Evolutionary conservation across 768 basidiomycete genomes (phyloP), one percentile per base, ranked within the genome.

Genomic region (Leccinum boreale): DNA sequence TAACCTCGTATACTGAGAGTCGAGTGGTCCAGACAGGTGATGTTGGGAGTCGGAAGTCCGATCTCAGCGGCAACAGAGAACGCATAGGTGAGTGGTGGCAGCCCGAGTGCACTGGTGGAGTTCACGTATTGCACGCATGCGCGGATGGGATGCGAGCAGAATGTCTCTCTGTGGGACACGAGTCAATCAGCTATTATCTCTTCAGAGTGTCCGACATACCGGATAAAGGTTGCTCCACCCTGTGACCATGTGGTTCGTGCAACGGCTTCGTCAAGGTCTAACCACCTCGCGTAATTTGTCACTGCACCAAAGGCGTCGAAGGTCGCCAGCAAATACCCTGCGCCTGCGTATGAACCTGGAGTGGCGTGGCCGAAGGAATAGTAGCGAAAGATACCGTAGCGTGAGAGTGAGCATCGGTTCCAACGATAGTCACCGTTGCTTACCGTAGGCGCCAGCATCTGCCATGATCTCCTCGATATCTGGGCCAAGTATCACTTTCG

Each of bases 331-430:
- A 90, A 68, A 64, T 83, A 79, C 5, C 87, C 87, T 6, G 89
- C 84, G 5, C 83, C 83, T 3, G 83, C 77, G 61, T 86, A 89
- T 3, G 89, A 88, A 23, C 88, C 89, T 89, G 49, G 36, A 29
- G 50, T n/a, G 7, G 48, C 39, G n/a, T n/a, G 36, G 48, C 50
- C 59, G 21, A 47, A 46, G 36, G 48, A 60, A 57, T 3, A 31
- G 52, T 12, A 23, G 4, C 12, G 51, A 36, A 48, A 4, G 28
- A 61, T 21, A 52, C 26, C 10, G 39, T 14, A 44, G 24, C 3
- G 21, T 17, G 36, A 28, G 50, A 50, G 36, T 55, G 17, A 52
- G 19, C 12, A 52, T 21, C 19, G 2, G 8, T 28, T 57, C 57
- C 26, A 4, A 29, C 53, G n/a, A 53, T 26, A 24, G 31, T 6